Base-by-base conservation (phyloP, 306 rosid species). In the Vigna angularis region DNA sequence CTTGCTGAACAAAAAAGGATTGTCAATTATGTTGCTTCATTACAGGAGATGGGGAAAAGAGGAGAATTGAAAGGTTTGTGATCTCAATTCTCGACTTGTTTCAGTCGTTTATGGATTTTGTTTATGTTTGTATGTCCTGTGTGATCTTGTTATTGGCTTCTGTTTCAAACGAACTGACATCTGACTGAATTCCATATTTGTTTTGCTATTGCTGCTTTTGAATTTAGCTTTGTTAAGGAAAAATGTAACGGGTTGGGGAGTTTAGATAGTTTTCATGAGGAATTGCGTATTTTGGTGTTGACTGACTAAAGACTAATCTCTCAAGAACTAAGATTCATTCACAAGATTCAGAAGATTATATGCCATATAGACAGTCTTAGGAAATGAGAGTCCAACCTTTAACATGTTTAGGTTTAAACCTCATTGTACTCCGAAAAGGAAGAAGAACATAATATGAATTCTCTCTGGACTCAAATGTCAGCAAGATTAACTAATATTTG, bases 1-100 rank as follows among this genome's bases (percentile, higher is more conserved):
- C 96, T 96, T 70, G 98, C 79, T 7, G 98, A 96, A 42, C 99
- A 96, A 89, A 96, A 49, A 81, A 87, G 94, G 86, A 96, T 91
- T 16, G 94, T 93, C 18, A 79, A 58, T 26, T 80, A 68, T 74
- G 88, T 96, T 77, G 72, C 87, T 84, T 57, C 70, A 7, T 79
- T 86, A 11, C 93, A 91, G 73, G 97, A 87, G 84, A 91, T 20
- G 89, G 98, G 97, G n/a, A 83, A 38, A 76, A 90, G 73, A 52
- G 92, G 97, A 28, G 90, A 91, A 79, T 75, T 96, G 67, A 96
- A 81, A 91, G 98, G 99, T 96, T 76, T 83, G 85, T 84, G 38
- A 6, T 71, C 78, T 86, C 38, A 38, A 42, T 42, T 44, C 72
- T 44, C 40, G 2, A 42, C 47, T 7, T 40, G 11, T 20, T 5